Evolutionary conservation across 2,329 filamentous ascomycete species (phyloP).

Genomic region (Exophiala xenobiotica): DNA sequence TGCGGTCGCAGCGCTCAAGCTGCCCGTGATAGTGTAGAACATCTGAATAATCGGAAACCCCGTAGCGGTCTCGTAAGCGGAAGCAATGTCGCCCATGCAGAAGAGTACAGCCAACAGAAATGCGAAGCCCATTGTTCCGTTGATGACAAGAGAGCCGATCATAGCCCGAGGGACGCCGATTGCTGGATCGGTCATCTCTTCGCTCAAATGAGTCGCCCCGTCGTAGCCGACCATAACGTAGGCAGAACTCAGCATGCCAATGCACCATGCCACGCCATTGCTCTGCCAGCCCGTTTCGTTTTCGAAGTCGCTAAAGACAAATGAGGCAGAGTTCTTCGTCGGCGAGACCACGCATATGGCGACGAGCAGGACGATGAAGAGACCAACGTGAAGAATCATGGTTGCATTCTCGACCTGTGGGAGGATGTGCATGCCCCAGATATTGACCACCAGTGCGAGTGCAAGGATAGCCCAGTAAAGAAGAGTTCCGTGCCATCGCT

Average conservation of each 20-base stretch:
- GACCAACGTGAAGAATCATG: constrained; percentile 34
- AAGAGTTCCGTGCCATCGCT: constrained; percentile 40
- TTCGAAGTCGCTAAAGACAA: constrained; percentile 46
- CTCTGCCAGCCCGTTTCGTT: constrained; percentile 47
- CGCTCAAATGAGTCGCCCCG: constrained; percentile 33
- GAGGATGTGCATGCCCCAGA: constrained; percentile 34
- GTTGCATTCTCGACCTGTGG: constrained; percentile 32
- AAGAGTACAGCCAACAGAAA: constrained; percentile 48
- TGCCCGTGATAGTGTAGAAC: constrained; percentile 48
- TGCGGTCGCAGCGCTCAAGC: constrained; percentile 43
- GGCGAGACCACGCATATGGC: constrained; percentile 37
- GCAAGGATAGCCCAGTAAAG: constrained; percentile 36
- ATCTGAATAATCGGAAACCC: constrained; percentile 52
- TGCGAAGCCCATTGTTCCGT: constrained; percentile 48
- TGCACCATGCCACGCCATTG: constrained; percentile 46
- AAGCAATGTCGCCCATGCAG: constrained; percentile 41
- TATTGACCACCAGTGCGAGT: constrained; percentile 38
- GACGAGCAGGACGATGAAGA: constrained; percentile 40
- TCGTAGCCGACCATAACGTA: constrained; percentile 30
- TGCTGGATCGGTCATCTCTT: constrained; percentile 51
- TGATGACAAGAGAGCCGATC: constrained; percentile 48
- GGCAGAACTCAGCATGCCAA: constrained; percentile 37
- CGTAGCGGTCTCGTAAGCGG: constrained; percentile 42
- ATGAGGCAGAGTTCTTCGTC: constrained; percentile 31
- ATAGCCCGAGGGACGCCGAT: constrained; percentile 50